These are phyloP conservation scores for Suillus subalutaceus DNA, from an alignment of 768 basidiomycete species.

Conservation along the genomic window DNA sequence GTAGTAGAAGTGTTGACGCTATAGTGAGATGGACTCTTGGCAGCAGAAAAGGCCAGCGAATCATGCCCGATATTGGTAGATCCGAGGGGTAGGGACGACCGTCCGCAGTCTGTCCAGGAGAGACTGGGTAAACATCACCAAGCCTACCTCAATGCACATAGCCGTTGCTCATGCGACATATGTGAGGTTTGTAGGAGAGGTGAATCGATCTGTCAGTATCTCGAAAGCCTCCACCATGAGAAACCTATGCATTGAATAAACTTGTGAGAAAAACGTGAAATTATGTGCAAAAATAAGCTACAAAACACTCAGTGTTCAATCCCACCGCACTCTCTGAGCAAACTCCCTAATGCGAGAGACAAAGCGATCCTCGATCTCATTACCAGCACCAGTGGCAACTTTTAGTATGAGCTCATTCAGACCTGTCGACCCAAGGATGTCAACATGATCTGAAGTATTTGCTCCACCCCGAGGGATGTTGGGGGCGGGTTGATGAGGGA, in stretches of 20 bases:
- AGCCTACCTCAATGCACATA: not conserved
- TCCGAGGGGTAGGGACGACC: not conserved
- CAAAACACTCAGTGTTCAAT: conserved; percentile 37
- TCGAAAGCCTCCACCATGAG: not conserved
- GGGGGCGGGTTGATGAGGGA: conserved; percentile 75
- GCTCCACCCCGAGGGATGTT: conserved; percentile 88
- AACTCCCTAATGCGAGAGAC: conserved; percentile 83
- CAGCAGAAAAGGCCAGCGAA: not conserved
- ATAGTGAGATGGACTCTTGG: not conserved
- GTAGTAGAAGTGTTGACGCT: not conserved
- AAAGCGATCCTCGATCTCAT: conserved; percentile 69
- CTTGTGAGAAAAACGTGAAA: not conserved
- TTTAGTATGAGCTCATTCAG: conserved; percentile 91
- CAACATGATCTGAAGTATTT: conserved; percentile 90
- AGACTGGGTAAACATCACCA: not conserved
- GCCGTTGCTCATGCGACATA: not conserved
- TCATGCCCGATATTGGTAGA: not conserved
- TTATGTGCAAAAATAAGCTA: not conserved
- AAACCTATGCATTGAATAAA: not conserved
- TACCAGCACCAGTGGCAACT: conserved; percentile 81
- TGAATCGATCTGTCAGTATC: not conserved
- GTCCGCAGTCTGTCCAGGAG: not conserved
- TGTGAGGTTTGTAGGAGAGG: not conserved
- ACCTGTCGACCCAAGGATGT: conserved; percentile 75
- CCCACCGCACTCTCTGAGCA: conserved; percentile 76